Base-by-base conservation (phyloP, 306 rosid species). In the Cercis canadensis region DNA sequence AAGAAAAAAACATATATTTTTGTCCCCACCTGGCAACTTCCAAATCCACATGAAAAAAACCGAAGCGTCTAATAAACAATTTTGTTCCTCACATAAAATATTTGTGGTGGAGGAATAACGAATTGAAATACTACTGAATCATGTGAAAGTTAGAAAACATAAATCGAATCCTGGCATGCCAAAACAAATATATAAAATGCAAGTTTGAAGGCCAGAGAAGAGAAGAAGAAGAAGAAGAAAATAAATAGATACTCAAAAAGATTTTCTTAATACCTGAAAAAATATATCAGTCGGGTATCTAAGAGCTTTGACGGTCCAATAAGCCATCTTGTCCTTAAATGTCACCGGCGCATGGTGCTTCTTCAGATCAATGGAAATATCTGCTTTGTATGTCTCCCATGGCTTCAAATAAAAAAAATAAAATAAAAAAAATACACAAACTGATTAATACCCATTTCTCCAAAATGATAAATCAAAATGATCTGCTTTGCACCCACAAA, bases 351-450 rank as follows among this genome's bases (percentile, higher is more conserved):
- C 81, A 7, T 90, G 94, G 60, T 90, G 94, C 72, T 88, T 88
- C 17, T 62, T 21, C 81, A 90, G 79, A 81, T 88, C 95, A 69
- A 90, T 90, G 0, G 86, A 53, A 5, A 76, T 7, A 21, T 90
- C 83, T 5, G 97, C 78, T 66, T 84, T 81, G 81, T 88, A 88
- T 0, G 92, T 82, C 78, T 90, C 95, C 95, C 92, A 84, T 16
- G 97, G 97, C 96, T 90, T 74, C 70, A 53, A 15, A 56, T 43
- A 55, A 60, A 37, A 6, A 31, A 33, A 53, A 4, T 10, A 33
- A 5, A 15, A 6, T 0, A 33, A 53, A 4, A 6, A 33, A 5
- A 15, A 6, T 0, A 37, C 51, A 55, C 43, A 16, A 59, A 19
- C 3, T 32, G 4, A 14, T 10, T 5, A 71, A 4, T 8, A 8